Conservation (phyloP, 2,329 filamentous ascomycete genomes). For the Stagonosporopsis rhizophila region DNA sequence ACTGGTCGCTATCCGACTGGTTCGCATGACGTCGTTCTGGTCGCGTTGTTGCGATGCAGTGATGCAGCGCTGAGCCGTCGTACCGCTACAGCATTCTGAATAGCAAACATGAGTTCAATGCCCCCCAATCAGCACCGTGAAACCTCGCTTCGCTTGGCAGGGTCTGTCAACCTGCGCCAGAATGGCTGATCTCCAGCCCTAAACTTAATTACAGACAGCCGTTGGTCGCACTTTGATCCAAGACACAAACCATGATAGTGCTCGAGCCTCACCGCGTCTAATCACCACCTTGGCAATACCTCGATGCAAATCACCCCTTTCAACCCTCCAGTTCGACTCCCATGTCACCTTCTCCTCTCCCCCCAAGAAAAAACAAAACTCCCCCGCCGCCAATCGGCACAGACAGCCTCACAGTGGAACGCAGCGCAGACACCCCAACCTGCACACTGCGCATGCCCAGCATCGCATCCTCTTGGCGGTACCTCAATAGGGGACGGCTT, state of each 20-base stretch:
- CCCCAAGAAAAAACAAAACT: neutral
- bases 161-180: slow-evolving; percentile 9
- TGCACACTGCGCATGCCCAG: no score
- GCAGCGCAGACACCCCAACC: no score
- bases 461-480: no score
- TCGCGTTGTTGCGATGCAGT: neutral
- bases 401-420: no score
- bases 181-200: slow-evolving; percentile 1
- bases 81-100: neutral
- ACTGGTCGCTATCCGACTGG: slow-evolving; percentile 3
- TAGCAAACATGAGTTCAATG: no score
- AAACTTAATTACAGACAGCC: neutral
- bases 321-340: neutral
- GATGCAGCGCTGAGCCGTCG: neutral
- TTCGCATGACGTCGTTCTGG: slow-evolving; percentile 15
- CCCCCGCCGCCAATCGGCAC: no score
- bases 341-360: neutral
- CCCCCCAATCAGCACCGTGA: slow-evolving; percentile 13
- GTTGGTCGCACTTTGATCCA: neutral
- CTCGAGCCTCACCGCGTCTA: slow-evolving; percentile 1
- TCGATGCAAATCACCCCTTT: neutral
- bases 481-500: no score
- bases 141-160: slow-evolving; percentile 21
- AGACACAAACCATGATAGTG: neutral
- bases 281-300: neutral